Base-by-base conservation (phyloP, 495 filamentous ascomycete species). In the Penicillium lagena region DNA sequence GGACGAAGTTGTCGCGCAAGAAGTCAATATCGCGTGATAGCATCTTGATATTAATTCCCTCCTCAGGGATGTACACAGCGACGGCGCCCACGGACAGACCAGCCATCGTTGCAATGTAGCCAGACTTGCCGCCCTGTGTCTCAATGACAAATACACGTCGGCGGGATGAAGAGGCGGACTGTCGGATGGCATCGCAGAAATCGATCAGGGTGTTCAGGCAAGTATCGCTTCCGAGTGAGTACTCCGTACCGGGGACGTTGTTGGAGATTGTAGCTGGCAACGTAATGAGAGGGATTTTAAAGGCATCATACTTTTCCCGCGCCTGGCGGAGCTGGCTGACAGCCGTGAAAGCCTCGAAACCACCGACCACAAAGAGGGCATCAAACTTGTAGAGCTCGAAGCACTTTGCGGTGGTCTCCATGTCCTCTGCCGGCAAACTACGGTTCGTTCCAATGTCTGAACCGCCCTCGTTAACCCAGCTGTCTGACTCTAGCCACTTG, bases 361-460 rank as follows among this genome's bases (percentile, higher is more conserved):
- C 94, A 56, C 94, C 94, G 37, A 97, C 82, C 37, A 96, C 77
- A 59, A 96, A 93, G 1, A 99, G 70, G 1, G 83, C 94, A 46
- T 99, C 87, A 52, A 99, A 88, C 39, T 84, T 78, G 71, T 94
- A 93, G 42, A 83, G 72, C 51, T 86, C 78, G 61, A 99, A 94
- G 56, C 87, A 82, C 48, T 80, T 77, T 32, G 94, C 90, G n/a
- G 90, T 85, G 41, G 74, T 81, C 43, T 84, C 82, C 59, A 95
- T 81, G 46, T 87, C 86, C 29, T 89, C 89, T 22, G 76, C 78
- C 0, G 94, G 94, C 4, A 97, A 76, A 47, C 86, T 89, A 36
- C 94, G 88, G 72, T 99, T 99, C 1, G 90, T 97, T 40, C 94
- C 94, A 54, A 99, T 99, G 59, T 97, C 94, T 0, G 90, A 96